Base-by-base conservation (phyloP, 352 stramenopile genomes). In the Globisporangium paroecandrum region DNA sequence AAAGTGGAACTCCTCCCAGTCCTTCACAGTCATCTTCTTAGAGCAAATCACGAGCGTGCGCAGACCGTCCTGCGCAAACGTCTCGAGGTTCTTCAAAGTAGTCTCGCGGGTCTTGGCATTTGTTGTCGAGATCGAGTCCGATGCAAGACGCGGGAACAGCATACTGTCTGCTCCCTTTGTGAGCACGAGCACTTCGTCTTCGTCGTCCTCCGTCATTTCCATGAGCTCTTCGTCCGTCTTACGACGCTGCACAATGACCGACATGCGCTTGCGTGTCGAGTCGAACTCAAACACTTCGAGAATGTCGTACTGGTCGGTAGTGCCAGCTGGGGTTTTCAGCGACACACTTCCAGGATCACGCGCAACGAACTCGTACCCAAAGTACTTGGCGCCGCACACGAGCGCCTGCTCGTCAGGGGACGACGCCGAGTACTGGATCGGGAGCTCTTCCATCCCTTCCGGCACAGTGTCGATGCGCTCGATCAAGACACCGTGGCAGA, bases 401-500 rank as follows among this genome's bases (percentile, higher is more conserved):
- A 97, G 78, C 6, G 89, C 89, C 43, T 94, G 83, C 54, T 95
- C 89, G 75, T 95, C 88, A 0, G 89, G 87, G 9, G 90, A 98
- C 32, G 95, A 97, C 2, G 95, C 93, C 2, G 94, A 97, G 64
- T 97, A 97, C 25, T 81, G 68, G 43, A 89, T 78, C 5, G 81
- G 69, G 1, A 71, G 72, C 29, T 75, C 72, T 25, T 82, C 75
- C 72, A 81, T 77, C 54, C 75, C 73, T 7, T 81, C 77, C 2
- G 66, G 58, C 75, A 88, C 62, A 5, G 68, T 72, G 3, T 96
- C 74, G 66, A 97, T 88, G 34, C 90, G 93, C 68, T 99, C 98
- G 22, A 99, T 96, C 22, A 99, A 83, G 25, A 99, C 97, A 58
- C 96, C 98, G 78, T 99, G 94, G 54, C 93, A 98, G 15, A 98